phyloP scores from a whole-genome alignment of 2,329 filamentous ascomycete species.

The Exserohilum rostratum region DNA sequence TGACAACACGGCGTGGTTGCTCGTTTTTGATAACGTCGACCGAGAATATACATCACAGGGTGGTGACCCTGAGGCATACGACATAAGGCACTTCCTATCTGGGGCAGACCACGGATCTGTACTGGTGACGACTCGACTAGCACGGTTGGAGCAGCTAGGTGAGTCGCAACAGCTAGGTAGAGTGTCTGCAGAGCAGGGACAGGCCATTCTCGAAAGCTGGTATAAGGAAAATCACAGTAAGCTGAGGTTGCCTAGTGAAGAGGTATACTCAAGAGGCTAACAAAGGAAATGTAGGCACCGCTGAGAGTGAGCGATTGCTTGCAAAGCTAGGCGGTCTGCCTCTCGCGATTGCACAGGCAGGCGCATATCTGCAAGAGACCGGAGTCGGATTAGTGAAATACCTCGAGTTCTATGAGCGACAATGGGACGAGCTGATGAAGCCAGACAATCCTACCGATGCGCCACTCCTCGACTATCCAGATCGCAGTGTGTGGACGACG shows the following conservation, averaged over 20 bases:
- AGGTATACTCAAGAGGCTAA: conserved; percentile 7
- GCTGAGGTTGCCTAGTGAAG: background rate
- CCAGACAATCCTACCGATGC: conserved; percentile 5
- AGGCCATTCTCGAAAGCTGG: conserved; percentile 26
- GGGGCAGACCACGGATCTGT: conserved; percentile 27
- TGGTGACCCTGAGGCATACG: conserved; percentile 19
- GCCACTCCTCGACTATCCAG: conserved; percentile 30
- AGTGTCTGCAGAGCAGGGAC: conserved; percentile 15
- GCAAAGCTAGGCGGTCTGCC: conserved; percentile 28
- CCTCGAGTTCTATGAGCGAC: conserved; percentile 33
- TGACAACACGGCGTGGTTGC: conserved; percentile 22
- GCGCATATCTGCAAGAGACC: conserved; percentile 29
- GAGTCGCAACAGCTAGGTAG: conserved; percentile 20
- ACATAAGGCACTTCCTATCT: conserved; percentile 22
- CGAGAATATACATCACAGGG: conserved; percentile 11
- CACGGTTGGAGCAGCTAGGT: conserved; percentile 24
- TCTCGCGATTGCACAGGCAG: conserved; percentile 30
- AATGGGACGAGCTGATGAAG: conserved; percentile 33
- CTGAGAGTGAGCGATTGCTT: conserved; percentile 15
- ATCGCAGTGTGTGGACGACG: conserved; percentile 38
- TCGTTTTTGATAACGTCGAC: conserved; percentile 32
- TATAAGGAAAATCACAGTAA: conserved; percentile 22
- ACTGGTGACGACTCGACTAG: conserved; percentile 28
- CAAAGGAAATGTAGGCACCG: conserved; percentile 12
- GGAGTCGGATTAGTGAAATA: conserved; percentile 22